Percentiles rank a stretch among this genome's conserved stretches.
Conservation (phyloP, 2,329 filamentous ascomycete species). For the Fusarium setosum region DNA sequence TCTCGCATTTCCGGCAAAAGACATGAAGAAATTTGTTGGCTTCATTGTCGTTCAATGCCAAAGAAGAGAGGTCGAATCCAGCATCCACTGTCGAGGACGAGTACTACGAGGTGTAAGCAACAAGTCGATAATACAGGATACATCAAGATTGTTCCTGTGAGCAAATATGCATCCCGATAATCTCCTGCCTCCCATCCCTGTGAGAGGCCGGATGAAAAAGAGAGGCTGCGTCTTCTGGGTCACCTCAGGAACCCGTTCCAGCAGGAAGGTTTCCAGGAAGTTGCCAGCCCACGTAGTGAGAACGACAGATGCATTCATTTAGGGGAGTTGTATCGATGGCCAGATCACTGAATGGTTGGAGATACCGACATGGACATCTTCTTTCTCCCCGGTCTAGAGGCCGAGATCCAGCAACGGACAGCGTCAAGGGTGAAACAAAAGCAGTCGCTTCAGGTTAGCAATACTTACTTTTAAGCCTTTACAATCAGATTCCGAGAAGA, state of each 20-base stretch:
- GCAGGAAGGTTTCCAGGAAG: constrained; percentile 51
- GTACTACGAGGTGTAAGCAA: constrained; percentile 51
- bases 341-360: constrained; percentile 62
- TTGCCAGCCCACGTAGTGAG: constrained; percentile 38
- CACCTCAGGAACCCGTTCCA: constrained; percentile 54
- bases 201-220: constrained; percentile 59
- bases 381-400: constrained; percentile 58
- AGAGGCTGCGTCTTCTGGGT: constrained; percentile 49
- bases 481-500: constrained; percentile 78
- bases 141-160: constrained; percentile 1
- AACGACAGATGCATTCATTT: constrained; percentile 57
- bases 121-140: constrained; percentile 14
- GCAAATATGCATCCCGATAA: constrained; percentile 62
- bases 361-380: constrained; percentile 69
- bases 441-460: constrained; percentile 18
- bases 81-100: constrained; percentile 47
- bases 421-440: constrained; percentile 13
- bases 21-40: constrained; percentile 51
- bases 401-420: constrained; percentile 2
- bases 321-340: constrained; percentile 77
- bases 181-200: constrained; percentile 61
- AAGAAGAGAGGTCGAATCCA: constrained; percentile 44
- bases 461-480: constrained; percentile 51
- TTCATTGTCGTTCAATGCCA: constrained; percentile 40
- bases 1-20: no score